Percentiles rank a stretch among this genome's conserved stretches.
These are phyloP conservation scores for Pilatotrama ljubarskyi DNA, from an alignment of 768 basidiomycete species.

Conservation along the genomic window DNA sequence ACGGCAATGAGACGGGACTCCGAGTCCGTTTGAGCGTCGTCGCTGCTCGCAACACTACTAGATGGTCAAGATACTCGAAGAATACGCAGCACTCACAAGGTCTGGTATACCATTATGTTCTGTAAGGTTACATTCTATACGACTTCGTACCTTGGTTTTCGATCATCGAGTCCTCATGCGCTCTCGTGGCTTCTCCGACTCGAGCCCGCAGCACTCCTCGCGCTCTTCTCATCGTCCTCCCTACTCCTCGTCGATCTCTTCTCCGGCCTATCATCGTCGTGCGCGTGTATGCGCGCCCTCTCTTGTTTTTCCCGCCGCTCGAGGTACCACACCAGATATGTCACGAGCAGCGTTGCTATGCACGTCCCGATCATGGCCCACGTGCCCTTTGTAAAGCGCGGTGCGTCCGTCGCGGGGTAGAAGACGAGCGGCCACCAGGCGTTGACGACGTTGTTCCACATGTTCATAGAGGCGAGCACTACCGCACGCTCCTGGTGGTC, in stretches of 20 bases:
- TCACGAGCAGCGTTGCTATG: constrained; percentile 54
- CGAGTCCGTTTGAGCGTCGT: background rate
- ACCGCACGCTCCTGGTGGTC: constrained; percentile 69
- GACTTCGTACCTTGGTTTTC: background rate
- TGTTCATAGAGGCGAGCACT: constrained; percentile 78
- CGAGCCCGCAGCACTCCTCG: background rate
- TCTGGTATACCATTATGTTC: too few relatives aligned
- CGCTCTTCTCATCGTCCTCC: constrained; percentile 1
- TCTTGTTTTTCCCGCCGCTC: constrained; percentile 41
- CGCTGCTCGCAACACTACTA: background rate
- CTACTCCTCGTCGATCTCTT: background rate
- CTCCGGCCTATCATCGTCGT: background rate
- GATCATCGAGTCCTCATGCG: background rate
- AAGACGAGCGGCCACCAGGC: constrained; percentile 73
- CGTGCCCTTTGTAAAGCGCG: constrained; percentile 66
- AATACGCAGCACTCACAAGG: too few relatives aligned
- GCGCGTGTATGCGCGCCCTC: background rate
- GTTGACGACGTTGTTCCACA: constrained; percentile 70
- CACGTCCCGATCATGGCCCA: constrained; percentile 64
- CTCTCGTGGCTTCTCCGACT: constrained; percentile 6
- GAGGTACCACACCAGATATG: constrained; percentile 56
- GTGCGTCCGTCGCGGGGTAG: constrained; percentile 74
- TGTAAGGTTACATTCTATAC: background rate
- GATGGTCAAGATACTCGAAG: background rate
- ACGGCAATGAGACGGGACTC: background rate